phyloP scores from a whole-genome alignment of 73 alveolate species.

The Paramecium tetraurelia region DNA sequence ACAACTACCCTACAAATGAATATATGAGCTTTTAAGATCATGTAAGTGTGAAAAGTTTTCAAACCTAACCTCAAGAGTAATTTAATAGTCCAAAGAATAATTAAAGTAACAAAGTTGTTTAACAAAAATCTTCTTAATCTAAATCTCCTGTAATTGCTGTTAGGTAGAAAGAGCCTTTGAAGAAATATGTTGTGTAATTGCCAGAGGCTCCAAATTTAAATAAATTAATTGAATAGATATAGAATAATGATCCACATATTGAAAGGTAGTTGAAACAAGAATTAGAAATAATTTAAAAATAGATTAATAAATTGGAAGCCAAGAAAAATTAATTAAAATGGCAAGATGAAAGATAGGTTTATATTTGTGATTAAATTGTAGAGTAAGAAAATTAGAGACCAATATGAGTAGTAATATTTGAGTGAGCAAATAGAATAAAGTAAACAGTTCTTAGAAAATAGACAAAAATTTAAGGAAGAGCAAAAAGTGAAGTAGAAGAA shows the following conservation, averaged over 20 bases:
- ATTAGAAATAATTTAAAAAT: not conserved
- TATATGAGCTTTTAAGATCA: not conserved
- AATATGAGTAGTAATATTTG: not conserved
- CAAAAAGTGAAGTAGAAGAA: not conserved
- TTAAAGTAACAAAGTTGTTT: not conserved
- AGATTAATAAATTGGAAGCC: not conserved
- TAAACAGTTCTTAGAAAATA: not conserved
- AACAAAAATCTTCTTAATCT: not conserved
- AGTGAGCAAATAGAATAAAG: not conserved
- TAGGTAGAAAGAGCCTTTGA: not conserved
- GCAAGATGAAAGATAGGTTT: slow-evolving; percentile 9
- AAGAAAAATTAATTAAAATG: not conserved
- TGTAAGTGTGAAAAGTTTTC: not conserved
- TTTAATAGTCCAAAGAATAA: not conserved
- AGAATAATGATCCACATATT: not conserved
- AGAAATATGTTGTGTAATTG: not conserved
- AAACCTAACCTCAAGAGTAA: not conserved
- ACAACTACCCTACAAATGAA: not conserved
- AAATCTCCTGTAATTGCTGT: not conserved
- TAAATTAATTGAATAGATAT: not conserved
- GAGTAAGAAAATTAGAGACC: not conserved
- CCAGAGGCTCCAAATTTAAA: not conserved
- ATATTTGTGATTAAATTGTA: not conserved
- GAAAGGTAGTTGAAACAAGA: not conserved
- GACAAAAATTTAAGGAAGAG: not conserved